Base-by-base conservation (phyloP, 1,284 basidiomycete species). In the Ceratobasidium sp. region DNA sequence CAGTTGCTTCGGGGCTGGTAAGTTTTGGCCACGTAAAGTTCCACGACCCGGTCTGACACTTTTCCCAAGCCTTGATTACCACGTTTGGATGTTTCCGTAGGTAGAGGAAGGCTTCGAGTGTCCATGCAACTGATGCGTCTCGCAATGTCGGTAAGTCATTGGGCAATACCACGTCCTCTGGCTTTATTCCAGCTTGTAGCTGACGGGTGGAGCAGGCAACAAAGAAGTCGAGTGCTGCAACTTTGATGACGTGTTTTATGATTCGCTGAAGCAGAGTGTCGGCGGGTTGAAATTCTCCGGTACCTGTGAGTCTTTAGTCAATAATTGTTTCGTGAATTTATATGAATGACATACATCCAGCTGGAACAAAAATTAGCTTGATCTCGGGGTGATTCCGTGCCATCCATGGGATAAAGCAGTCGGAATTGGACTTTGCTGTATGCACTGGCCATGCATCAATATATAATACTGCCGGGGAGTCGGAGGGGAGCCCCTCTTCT, bases 331-430 rank as follows among this genome's bases (percentile, higher is more conserved):
- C 11, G 11, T 11, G 11, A 4, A 41, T 5, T 41, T 4, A 11
- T 5, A 4, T 56, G 27, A 47, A 8, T n/a, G 5, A 22, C 59
- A 17, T 45, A 73, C 63, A 65, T 31, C 63, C 63, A 31, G 63
- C 63, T 14, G 63, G 63, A 3, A 65, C 48, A 36, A 51, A 65
- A 17, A 51, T 4, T 17, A 65, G 3, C 29, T 48, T 29, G 9
- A 65, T 65, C 19, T 65, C 22, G 8, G 63, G 47, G 22, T 36
- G n/a, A 14, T 1, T 36, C 9, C 27, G 29, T 3, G 15, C 17
- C 48, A 65, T 65, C 63, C 63, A 65, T 4, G 63, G 63, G 11
- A 65, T 22, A 29, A 65, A 65, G 27, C 63, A 51, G 6, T 65
- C 48, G 19, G 63, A 24, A 6, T 8, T 50, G 17, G 63, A 50